Conservation (phyloP, 2,329 filamentous ascomycete genomes). For the Colletotrichum costaricense region DNA sequence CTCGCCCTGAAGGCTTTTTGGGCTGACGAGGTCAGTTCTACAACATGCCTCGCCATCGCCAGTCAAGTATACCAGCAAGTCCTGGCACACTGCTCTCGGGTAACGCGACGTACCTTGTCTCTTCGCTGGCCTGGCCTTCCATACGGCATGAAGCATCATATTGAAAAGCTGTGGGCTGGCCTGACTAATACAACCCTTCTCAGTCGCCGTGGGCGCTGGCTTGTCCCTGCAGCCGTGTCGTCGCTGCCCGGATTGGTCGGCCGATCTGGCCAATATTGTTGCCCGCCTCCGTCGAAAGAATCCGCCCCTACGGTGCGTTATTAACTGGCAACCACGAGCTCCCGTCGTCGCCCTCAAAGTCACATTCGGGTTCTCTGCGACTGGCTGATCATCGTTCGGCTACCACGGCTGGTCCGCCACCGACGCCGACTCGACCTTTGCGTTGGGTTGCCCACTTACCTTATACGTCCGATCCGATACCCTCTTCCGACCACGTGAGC, state of each 20-base stretch:
- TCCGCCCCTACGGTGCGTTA: conserved; percentile 17
- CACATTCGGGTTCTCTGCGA: conserved; percentile 10
- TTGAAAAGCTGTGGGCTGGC: conserved; percentile 15
- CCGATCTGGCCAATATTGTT: background rate
- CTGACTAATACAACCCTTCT: conserved; percentile 30
- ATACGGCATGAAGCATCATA: conserved; percentile 21
- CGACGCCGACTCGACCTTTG: conserved; percentile 13
- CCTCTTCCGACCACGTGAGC: conserved; percentile 27
- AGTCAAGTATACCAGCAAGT: background rate
- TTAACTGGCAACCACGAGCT: conserved; percentile 20
- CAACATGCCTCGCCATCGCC: background rate
- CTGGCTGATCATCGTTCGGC: conserved; percentile 20
- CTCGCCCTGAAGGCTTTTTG: background rate
- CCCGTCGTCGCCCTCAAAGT: conserved; percentile 4
- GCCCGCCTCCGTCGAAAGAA: conserved; percentile 1
- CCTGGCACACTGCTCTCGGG: background rate
- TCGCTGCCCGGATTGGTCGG: conserved; percentile 9
- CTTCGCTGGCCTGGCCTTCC: background rate
- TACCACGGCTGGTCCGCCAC: conserved; percentile 16
- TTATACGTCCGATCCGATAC: conserved; percentile 30
- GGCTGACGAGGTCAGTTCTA: conserved; percentile 12
- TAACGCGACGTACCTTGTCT: conserved; percentile 7
- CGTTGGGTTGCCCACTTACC: conserved; percentile 28
- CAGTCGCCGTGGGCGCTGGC: conserved; percentile 14
- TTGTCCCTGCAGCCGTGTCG: conserved; percentile 7